These are phyloP conservation scores for Russula brevipes DNA, from an alignment of 768 basidiomycete species.

Conservation along the genomic window DNA sequence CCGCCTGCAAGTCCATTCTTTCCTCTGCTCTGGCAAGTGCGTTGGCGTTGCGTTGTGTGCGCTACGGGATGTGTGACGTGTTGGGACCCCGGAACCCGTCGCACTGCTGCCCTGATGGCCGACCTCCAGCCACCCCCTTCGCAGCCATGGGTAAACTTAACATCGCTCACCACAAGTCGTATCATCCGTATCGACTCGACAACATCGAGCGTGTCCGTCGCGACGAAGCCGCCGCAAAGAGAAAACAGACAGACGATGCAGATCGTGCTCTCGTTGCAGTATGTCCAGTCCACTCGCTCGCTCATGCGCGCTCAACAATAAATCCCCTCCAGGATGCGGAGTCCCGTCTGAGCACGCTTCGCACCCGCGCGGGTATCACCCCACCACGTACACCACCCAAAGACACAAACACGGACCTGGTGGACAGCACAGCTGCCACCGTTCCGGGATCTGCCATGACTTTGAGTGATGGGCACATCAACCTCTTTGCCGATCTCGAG, in stretches of 20 bases:
- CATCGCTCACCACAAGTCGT: slow-evolving; percentile 88
- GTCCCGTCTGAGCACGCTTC: slow-evolving; percentile 61
- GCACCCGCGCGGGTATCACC: slow-evolving; percentile 52
- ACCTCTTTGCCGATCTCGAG: slow-evolving; percentile 80
- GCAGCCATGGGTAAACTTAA: slow-evolving; percentile 72
- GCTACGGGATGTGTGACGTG: neutral
- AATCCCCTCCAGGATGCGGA: slow-evolving; percentile 60
- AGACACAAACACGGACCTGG: neutral
- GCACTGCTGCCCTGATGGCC: rapidly evolving
- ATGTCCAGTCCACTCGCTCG: slow-evolving; percentile 28
- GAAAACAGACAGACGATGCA: slow-evolving; percentile 63
- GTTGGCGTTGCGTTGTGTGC: slow-evolving; percentile 28
- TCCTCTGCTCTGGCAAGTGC: slow-evolving; percentile 38
- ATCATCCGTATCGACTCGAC: slow-evolving; percentile 80
- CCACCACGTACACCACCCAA: neutral
- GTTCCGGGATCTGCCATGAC: slow-evolving; percentile 26
- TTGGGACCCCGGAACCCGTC: slow-evolving; percentile 7
- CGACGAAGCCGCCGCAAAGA: slow-evolving; percentile 76
- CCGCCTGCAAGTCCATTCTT: slow-evolving; percentile 36
- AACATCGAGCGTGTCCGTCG: slow-evolving; percentile 75
- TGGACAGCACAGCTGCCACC: slow-evolving; percentile 27
- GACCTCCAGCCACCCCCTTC: slow-evolving; percentile 8
- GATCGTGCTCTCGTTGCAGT: slow-evolving; percentile 69
- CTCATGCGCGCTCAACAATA: neutral
- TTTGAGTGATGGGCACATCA: slow-evolving; percentile 62